Evolutionary conservation across 345 rosid genomes (phyloP), one percentile per base, ranked within the genome.

Genomic region (Laguncularia racemosa): DNA sequence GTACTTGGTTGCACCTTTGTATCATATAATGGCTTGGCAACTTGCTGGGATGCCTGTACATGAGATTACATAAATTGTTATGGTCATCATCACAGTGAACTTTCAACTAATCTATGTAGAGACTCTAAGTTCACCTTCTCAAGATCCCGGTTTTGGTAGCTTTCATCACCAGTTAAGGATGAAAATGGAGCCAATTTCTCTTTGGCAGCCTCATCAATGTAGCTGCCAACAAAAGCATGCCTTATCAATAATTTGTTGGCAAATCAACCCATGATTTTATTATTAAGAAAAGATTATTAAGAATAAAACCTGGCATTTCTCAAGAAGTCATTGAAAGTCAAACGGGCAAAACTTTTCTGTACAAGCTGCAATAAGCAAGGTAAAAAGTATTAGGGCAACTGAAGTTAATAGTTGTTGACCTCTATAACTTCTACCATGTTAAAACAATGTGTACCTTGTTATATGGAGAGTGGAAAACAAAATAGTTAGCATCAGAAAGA

Each of bases 401-500:
- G 53, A 66, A 12, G 6, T 40, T 51, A 45, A 40, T 50, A 48
- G 16, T 59, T 57, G 13, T 46, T 10, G 11, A 48, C n/a, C 40
- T 45, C 44, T 40, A 50, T 28, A 43, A 5, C 7, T 53, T 46
- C 46, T 45, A 52, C 20, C 20, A 48, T 61, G 43, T 19, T 15
- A 56, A 16, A 26, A 43, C 14, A 16, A 48, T 21, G 18, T 15
- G 18, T 3, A 90, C 99, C 89, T 95, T 90, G 85, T 95, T 95
- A 77, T 95, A 95, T 45, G 99, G 99, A 63, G 99, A 95, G 75
- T 95, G 99, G 67, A 95, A 95, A 52, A 84, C 88, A 72, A 90
- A 63, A 67, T 88, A 88, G 5, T 80, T 93, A 28, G 88, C 91
- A 72, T 90, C 93, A 50, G 76, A 60, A 47, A 95, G 58, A 44